Evolutionary conservation across 2,329 filamentous ascomycete genomes (phyloP), one percentile per base, ranked within the genome.

Genomic region (Capronia epimyces): DNA sequence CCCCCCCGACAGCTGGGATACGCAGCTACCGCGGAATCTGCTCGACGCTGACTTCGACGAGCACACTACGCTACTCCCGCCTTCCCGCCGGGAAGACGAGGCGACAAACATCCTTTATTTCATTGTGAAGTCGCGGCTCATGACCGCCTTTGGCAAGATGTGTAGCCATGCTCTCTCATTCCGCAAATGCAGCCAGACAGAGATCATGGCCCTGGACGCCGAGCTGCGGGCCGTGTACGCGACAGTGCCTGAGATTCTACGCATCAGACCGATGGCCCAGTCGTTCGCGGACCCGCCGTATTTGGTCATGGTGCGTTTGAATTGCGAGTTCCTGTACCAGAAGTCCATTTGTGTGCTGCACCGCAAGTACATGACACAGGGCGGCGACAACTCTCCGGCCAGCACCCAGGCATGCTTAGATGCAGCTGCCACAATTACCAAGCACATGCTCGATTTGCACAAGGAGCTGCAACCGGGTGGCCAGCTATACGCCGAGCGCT

Each of bases 21-120:
- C 79, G 0, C 63, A 67, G 7, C 62, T 75, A n/a, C 81, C 82
- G 3, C 69, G 73, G 9, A 84, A 86, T 62, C 62, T 85, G 13
- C 65, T 74, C 20, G 82, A 86, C 63, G 72, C 76, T 1, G 81
- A 86, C 59, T 81, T 84, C 54, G 68, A 72, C 53, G 72, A 79
- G 58, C 63, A 74, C 39, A 72, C 70, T 3, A 57, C 61, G 3
- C 68, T 71, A 27, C 65, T 86, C 18, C 82, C 82, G 1, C 71
- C 73, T 0, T 64, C 73, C 1, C 69, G 80, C 20, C 76, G 81
- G 1, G 63, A 68, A 8, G 67, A 69, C 1, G 78, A 57, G 83
- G 80, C 0, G 43, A 63, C 49, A 29, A 24, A 61, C 50, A 44
- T 65, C 8, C 52, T 65, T 7, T 67, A 62, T 52, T 66, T 66